Percentiles rank a stretch among this genome's conserved stretches.
Evolutionary conservation across 2,329 filamentous ascomycete genomes (phyloP).

Genomic region (Verticillium klebahnii): DNA sequence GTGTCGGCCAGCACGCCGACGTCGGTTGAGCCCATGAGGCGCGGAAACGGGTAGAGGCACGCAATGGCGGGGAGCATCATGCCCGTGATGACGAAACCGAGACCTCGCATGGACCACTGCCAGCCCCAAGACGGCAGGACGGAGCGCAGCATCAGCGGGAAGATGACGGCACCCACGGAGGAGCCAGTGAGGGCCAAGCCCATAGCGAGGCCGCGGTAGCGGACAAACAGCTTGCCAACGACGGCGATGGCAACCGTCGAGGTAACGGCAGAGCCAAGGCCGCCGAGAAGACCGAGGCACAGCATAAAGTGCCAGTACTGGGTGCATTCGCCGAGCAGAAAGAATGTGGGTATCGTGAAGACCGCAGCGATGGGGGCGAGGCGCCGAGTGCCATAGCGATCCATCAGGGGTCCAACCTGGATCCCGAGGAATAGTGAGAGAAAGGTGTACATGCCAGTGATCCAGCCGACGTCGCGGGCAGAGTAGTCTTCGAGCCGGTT

Average conservation of each 20-base stretch:
- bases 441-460: constrained; percentile 40
- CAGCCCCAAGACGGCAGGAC: constrained; percentile 24
- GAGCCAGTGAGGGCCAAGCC: constrained; percentile 18
- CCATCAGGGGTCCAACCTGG: constrained; percentile 43
- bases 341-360: constrained; percentile 32
- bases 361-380: constrained; percentile 31
- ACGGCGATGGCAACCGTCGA: constrained; percentile 28
- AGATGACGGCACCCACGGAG: constrained; percentile 22
- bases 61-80: constrained; percentile 19
- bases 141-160: constrained; percentile 26
- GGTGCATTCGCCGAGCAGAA: constrained; percentile 40
- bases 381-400: constrained; percentile 37
- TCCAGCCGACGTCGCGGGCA: constrained; percentile 43
- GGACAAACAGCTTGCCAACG: constrained; percentile 23
- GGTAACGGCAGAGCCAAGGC: constrained; percentile 32
- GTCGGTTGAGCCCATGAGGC: constrained; percentile 5
- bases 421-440: constrained; percentile 38
- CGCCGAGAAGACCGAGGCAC: constrained; percentile 35
- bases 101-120: constrained; percentile 26
- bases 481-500: constrained; percentile 38
- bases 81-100: constrained; percentile 22
- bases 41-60: constrained; percentile 29
- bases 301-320: constrained; percentile 45
- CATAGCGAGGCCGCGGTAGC: constrained; percentile 18
- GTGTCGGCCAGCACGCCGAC: constrained; percentile 8